phyloP scores from a whole-genome alignment of 306 rosid species.

The Morella rubra region DNA sequence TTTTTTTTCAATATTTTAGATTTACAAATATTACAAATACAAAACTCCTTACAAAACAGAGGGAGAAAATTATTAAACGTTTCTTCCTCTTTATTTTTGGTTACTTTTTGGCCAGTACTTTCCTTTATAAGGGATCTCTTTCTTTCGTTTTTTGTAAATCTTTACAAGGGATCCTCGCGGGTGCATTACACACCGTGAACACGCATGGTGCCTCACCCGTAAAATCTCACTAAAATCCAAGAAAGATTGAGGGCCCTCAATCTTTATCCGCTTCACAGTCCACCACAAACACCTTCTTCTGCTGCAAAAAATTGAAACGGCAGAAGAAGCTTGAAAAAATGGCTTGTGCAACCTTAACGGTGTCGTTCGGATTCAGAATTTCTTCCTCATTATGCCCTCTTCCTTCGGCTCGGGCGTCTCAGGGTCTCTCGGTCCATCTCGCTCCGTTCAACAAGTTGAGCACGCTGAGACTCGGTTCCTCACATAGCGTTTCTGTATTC shows the following conservation, averaged over 20 bases:
- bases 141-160: no score
- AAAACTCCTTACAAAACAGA: no score
- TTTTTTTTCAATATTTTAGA: no score
- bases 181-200: not conserved
- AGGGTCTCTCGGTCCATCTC: slow-evolving; percentile 34
- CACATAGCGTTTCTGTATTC: slow-evolving; percentile 46
- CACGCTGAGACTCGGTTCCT: slow-evolving; percentile 53
- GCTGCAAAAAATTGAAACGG: not conserved
- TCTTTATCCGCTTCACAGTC: not conserved
- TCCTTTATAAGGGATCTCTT: no score
- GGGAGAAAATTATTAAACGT: no score
- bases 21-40: no score
- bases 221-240: not conserved
- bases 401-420: slow-evolving; percentile 33
- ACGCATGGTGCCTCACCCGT: slow-evolving; percentile 14
- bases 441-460: slow-evolving; percentile 32
- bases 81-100: no score
- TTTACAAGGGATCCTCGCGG: not conserved
- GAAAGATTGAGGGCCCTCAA: slow-evolving; percentile 13
- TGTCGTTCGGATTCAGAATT: slow-evolving; percentile 39
- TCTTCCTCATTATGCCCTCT: slow-evolving; percentile 24
- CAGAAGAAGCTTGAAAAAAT: slow-evolving; percentile 26
- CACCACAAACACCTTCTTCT: not conserved
- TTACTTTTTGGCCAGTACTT: no score
- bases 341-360: slow-evolving; percentile 53